Evolutionary conservation across 768 basidiomycete genomes (phyloP), one percentile per base, ranked within the genome.

Genomic region (Hygrophorus russula): DNA sequence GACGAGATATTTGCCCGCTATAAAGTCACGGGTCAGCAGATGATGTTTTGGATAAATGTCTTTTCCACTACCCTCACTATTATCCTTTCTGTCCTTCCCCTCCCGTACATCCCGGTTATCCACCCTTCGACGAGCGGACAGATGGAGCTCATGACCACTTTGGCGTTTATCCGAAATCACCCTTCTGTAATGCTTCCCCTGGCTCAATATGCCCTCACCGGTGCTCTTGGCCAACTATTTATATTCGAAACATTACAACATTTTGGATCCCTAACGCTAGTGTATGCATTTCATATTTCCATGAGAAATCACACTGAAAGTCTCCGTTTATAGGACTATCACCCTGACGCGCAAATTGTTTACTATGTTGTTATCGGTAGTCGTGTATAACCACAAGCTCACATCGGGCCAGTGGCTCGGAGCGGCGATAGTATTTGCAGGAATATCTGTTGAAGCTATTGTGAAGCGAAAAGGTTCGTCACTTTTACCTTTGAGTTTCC

Each of bases 11-110:
- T 99, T 63, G 68, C 78, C 18, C 68, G 72, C 10, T 79, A 85
- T 64, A 76, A 76, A 14, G 67, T 76, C 3, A 67, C 68, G 2
- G 96, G 96, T 6, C 92, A 96, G 61, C 96, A 99, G 58, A 97
- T 99, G 93, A 98, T 99, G 96, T 82, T 98, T 59, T 94, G 80
- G 79, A 94, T 99, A 63, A 94, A 92, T 58, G 52, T 85, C 19
- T 82, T 93, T 66, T 82, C 84, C 63, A 87, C 91, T 2, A 48
- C 81, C 30, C 59, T 89, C 45, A 81, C 86, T 15, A 67, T 73
- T 1, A 56, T 79, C 9, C 78, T 96, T 19, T 74, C 81, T 19
- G 57, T 83, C 5, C 70, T 89, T 38, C 89, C 82, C 2, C 68
- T 90, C 20, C 90, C 81, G 1, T 73, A 80, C 51, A 87, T 92